Evolutionary conservation across 805 yeast species (phyloP).

Genomic region (Alloascoidea africana): DNA sequence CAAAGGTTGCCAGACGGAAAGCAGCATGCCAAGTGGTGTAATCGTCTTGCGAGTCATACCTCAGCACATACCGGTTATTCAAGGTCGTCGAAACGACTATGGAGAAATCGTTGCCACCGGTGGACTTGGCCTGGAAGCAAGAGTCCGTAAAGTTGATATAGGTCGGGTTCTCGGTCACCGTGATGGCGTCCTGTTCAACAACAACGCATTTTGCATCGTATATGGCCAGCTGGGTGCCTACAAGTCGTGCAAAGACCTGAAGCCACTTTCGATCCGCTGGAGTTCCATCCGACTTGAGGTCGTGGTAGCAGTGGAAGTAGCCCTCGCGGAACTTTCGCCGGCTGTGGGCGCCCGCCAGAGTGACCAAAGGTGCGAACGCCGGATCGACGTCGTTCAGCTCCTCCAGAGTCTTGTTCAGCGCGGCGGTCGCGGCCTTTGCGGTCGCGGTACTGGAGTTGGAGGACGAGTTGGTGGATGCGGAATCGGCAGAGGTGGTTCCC

Average conservation of each 20-base stretch:
- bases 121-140: constrained; percentile 54
- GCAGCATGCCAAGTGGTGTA: constrained; percentile 73
- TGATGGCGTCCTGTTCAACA: constrained; percentile 23
- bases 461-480: too few relatives aligned
- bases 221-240: constrained; percentile 82
- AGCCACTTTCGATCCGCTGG: constrained; percentile 73
- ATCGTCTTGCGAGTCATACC: constrained; percentile 50
- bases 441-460: too few relatives aligned
- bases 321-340: constrained; percentile 70
- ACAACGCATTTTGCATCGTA: constrained; percentile 54
- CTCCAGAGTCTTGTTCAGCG: constrained; percentile 1
- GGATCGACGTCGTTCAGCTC: background rate
- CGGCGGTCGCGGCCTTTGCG: too few relatives aligned
- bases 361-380: constrained; percentile 36
- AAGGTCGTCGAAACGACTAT: constrained; percentile 86
- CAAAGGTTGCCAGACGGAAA: constrained; percentile 65
- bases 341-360: constrained; percentile 56
- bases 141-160: constrained; percentile 90
- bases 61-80: constrained; percentile 76
- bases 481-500: too few relatives aligned
- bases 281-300: constrained; percentile 70
- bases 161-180: constrained; percentile 55
- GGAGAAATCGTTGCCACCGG: constrained; percentile 57
- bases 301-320: constrained; percentile 56
- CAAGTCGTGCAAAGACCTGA: constrained; percentile 82